Percentiles rank a stretch among this genome's conserved stretches.
phyloP scores from a whole-genome alignment of 2,329 filamentous ascomycete species.

The Drechslera avenae region DNA sequence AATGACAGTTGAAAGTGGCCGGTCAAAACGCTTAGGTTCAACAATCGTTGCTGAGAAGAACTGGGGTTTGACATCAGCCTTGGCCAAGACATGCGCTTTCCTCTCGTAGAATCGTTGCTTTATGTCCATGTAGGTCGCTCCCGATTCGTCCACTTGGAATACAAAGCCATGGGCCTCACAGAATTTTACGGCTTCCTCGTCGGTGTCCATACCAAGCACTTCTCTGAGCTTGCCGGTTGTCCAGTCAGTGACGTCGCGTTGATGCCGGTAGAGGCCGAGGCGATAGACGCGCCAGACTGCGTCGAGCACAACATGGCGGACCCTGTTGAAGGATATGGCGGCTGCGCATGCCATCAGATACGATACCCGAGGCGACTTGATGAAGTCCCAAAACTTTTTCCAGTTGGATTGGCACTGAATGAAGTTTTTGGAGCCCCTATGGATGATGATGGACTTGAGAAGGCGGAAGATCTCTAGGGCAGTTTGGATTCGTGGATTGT shows the following conservation, averaged over 20 bases:
- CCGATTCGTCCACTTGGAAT: slow-evolving; percentile 54
- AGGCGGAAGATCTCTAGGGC: slow-evolving; percentile 63
- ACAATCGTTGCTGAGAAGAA: slow-evolving; percentile 60
- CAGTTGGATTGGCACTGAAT: slow-evolving; percentile 64
- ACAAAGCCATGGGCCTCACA: slow-evolving; percentile 60
- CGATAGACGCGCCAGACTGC: slow-evolving; percentile 61
- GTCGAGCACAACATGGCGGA: slow-evolving; percentile 62
- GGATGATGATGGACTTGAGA: slow-evolving; percentile 58
- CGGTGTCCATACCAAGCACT: slow-evolving; percentile 61
- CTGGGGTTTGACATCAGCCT: slow-evolving; percentile 50
- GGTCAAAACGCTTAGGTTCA: slow-evolving; percentile 62
- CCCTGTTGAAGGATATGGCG: slow-evolving; percentile 65
- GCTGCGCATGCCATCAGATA: slow-evolving; percentile 69
- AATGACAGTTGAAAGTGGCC: slow-evolving; percentile 62
- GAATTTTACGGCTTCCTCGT: slow-evolving; percentile 59
- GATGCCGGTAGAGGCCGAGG: slow-evolving; percentile 55
- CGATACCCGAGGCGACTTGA: slow-evolving; percentile 61
- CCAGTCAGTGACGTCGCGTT: slow-evolving; percentile 55
- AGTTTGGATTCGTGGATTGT: slow-evolving; percentile 59
- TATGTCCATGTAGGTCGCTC: slow-evolving; percentile 59
- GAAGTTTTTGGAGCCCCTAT: slow-evolving; percentile 56
- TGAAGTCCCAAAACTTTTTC: slow-evolving; percentile 61
- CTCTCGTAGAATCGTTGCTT: slow-evolving; percentile 51
- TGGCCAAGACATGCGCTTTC: slow-evolving; percentile 25
- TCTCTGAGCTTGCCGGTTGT: slow-evolving; percentile 58